Conservation (phyloP, 768 basidiomycete species). For the Peribolospora kevripleyi region DNA sequence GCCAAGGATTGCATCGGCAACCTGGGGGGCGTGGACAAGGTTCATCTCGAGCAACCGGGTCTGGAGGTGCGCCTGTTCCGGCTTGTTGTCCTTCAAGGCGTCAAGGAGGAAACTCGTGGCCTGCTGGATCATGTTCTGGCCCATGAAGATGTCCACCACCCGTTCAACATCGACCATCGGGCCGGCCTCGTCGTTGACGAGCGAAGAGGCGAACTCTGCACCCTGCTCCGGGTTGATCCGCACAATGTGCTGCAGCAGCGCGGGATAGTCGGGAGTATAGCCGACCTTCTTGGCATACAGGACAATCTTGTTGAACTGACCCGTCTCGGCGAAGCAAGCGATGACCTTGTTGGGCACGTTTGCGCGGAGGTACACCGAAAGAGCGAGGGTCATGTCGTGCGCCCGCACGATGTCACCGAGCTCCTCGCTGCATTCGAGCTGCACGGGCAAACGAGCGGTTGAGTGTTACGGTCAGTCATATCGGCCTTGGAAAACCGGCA, state of each 20-base stretch:
- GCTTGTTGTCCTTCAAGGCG: conserved; percentile 92
- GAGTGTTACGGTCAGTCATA: background rate
- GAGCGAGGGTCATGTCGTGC: conserved; percentile 86
- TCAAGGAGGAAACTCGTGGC: conserved; percentile 94
- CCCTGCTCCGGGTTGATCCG: conserved; percentile 91
- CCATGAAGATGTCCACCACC: conserved; percentile 98
- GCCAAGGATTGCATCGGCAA: conserved; percentile 92
- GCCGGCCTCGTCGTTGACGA: conserved; percentile 79
- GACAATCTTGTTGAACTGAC: conserved; percentile 94
- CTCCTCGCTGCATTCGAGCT: conserved; percentile 97
- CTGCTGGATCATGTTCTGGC: conserved; percentile 97
- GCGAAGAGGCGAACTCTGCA: conserved; percentile 84
- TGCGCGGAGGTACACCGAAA: conserved; percentile 90
- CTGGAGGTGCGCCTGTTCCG: conserved; percentile 85
- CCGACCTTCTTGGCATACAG: conserved; percentile 93
- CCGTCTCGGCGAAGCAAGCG: conserved; percentile 96
- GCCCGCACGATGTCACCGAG: conserved; percentile 86
- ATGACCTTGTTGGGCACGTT: conserved; percentile 97
- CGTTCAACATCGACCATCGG: conserved; percentile 82
- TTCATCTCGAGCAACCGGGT: conserved; percentile 97
- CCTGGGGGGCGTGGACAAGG: conserved; percentile 86
- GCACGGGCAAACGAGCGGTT: background rate
- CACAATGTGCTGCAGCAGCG: conserved; percentile 84
- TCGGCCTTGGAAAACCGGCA: background rate
- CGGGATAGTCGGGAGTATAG: conserved; percentile 75